Evolutionary conservation across 768 basidiomycete species (phyloP), one percentile per base, ranked within the genome.

Genomic region (Flagelloscypha sp.): DNA sequence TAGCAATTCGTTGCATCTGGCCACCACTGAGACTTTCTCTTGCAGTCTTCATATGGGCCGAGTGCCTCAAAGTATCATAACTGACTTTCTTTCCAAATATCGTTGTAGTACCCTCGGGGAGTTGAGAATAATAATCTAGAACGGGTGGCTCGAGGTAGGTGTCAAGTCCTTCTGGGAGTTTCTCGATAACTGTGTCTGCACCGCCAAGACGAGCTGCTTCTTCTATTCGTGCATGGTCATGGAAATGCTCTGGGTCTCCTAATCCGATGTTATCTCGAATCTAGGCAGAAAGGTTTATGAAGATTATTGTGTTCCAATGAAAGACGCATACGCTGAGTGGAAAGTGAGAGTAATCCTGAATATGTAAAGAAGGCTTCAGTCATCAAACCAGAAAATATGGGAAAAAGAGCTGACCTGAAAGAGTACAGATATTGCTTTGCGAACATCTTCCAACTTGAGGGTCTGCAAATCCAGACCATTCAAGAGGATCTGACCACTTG

Each of bases 341-440:
- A 41, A 74, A 73, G 42, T 69, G 57, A 0, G 66, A 68, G 42
- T 70, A 73, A 41, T 73, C 72, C 41, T 73, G n/a, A n/a, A n/a
- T n/a, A n/a, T n/a, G n/a, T n/a, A n/a, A n/a, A n/a, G n/a, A n/a
- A n/a, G n/a, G n/a, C n/a, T n/a, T n/a, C n/a, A n/a, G n/a, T n/a
- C n/a, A n/a, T n/a, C n/a, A n/a, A n/a, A n/a, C n/a, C n/a, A n/a
- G n/a, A n/a, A n/a, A n/a, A n/a, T n/a, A n/a, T n/a, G n/a, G n/a
- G n/a, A n/a, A n/a, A n/a, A n/a, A n/a, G n/a, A n/a, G n/a, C n/a
- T n/a, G n/a, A n/a, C n/a, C n/a, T n/a, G 70, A 49, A 72, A 72
- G 20, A 73, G 56, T 7, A 61, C 65, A 2, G 66, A 65, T 31
- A 63, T 58, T 7, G 61, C 54, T 16, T 59, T 57, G 5, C 68